Base-by-base conservation (phyloP, 2,329 filamentous ascomycete species). In the Fusarium equiseti region DNA sequence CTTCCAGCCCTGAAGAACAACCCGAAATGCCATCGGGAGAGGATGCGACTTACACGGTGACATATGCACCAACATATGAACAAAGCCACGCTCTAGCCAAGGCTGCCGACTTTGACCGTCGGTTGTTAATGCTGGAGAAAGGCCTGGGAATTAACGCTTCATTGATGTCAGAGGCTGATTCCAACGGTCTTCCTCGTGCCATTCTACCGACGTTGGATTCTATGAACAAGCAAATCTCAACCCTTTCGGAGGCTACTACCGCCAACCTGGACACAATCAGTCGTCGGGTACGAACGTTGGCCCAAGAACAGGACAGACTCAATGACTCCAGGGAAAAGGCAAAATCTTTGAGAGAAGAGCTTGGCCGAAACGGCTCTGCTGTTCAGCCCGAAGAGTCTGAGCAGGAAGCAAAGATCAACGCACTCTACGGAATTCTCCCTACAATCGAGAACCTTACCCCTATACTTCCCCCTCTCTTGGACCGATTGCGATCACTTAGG, bases 361-460 rank as follows among this genome's bases (percentile, higher is more conserved):
- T 90, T 24, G 83, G 84, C 12, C 80, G 83, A 31, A 83, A 84
- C 20, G 83, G 78, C 11, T 78, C 82, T 6, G 73, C 81, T 2
- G 76, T 82, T 7, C 82, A 84, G 22, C 75, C 76, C 11, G 79
- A 87, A 60, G 85, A 91, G 69, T 83, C 86, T 11, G 94, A 97
- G 74, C 92, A 97, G 74, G 87, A 90, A 43, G 87, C 92, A 56
- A 97, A 97, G 79, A 92, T 99, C 78, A 96, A 97, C 71, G 93
- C 95, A 3, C 87, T 99, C 8, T 98, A 98, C 80, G 92, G 92
- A 2, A 93, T 94, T 5, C 84, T 99, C 18, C 91, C 94, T 2
- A 96, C 93, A 0, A 96, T 99, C 63, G 94, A 97, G 80, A 92
- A 87, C 60, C 85, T 99, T 10, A 88, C 93, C 8, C 96, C 96